Conservation (phyloP, 257 asterid genomes). For the Hygrophila difformis region DNA sequence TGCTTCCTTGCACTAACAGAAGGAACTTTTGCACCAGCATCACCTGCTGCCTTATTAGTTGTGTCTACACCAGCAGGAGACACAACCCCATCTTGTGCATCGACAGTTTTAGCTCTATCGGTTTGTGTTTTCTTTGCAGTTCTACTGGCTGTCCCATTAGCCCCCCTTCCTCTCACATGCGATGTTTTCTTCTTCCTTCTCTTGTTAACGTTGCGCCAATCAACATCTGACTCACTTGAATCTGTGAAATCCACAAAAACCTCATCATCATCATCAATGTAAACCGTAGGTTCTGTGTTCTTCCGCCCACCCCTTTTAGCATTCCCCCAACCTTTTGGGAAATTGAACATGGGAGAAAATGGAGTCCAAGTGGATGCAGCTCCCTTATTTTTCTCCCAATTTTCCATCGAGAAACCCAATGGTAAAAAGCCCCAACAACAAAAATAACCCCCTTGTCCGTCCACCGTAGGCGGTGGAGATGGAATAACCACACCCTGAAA, state of each 20-base stretch:
- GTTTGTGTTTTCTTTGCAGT: constrained; percentile 34
- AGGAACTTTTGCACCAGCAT: constrained; percentile 43
- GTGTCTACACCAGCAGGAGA: constrained; percentile 36
- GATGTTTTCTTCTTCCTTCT: constrained; percentile 29
- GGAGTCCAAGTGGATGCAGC: constrained; percentile 63
- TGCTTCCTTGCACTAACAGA: constrained; percentile 45
- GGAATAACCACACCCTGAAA: constrained; percentile 71
- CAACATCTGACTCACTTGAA: constrained; percentile 63
- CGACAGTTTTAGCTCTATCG: constrained; percentile 44
- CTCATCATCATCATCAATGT: constrained; percentile 59
- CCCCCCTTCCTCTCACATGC: constrained; percentile 27
- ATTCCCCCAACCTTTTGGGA: constrained; percentile 27
- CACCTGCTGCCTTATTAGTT: constrained; percentile 26
- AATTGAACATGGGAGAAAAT: constrained; percentile 69
- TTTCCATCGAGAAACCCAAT: constrained; percentile 50
- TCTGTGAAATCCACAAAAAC: constrained; percentile 52
- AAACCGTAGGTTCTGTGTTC: constrained; percentile 44
- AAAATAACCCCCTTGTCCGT: constrained; percentile 63
- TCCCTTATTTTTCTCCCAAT: constrained; percentile 43
- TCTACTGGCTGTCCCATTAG: constrained; percentile 21
- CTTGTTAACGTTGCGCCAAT: constrained; percentile 35
- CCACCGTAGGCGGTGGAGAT: constrained; percentile 62
- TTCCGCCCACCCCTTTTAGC: constrained; percentile 25
- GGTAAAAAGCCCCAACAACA: constrained; percentile 94
- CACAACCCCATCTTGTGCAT: constrained; percentile 27